Percentiles rank a stretch among this genome's conserved stretches.
Conservation (phyloP, 2,329 filamentous ascomycete genomes). For the Ophiostoma triangulosporum region DNA sequence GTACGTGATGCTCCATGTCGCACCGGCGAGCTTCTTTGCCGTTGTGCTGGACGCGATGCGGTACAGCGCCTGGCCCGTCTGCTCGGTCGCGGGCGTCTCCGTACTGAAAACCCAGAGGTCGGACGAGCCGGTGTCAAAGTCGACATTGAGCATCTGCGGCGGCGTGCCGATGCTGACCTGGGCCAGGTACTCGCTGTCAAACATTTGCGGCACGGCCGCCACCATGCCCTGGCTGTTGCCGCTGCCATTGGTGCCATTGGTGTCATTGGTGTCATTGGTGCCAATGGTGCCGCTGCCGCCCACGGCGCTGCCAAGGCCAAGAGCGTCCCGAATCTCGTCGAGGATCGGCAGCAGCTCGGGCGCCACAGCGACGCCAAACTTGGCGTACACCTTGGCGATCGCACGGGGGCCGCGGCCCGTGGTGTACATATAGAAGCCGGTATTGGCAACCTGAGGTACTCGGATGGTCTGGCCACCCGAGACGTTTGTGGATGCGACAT, state of each 20-base stretch:
- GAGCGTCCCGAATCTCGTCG: constrained; percentile 10
- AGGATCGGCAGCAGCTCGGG: constrained; percentile 16
- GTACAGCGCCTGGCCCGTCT: constrained; percentile 26
- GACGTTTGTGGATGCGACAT: constrained; percentile 12
- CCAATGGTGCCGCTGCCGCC: background rate
- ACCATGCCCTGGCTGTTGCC: constrained; percentile 20
- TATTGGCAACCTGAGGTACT: constrained; percentile 26
- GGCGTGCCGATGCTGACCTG: constrained; percentile 33
- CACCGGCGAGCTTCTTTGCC: constrained; percentile 20
- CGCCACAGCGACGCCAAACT: constrained; percentile 9
- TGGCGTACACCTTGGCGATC: constrained; percentile 23
- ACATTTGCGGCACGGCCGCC: constrained; percentile 29
- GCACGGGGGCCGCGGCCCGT: constrained; percentile 20
- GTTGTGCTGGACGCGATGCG: constrained; percentile 25
- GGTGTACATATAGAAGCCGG: constrained; percentile 20
- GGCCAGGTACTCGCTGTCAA: constrained; percentile 37
- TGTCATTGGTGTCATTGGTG: background rate
- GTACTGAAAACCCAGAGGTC: constrained; percentile 20
- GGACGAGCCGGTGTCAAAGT: constrained; percentile 6
- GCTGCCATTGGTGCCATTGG: background rate
- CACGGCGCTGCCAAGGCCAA: background rate
- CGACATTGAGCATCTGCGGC: background rate
- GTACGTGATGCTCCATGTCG: constrained; percentile 27
- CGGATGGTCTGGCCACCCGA: constrained; percentile 27
- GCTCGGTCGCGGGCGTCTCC: constrained; percentile 20